Percentiles rank a stretch among this genome's conserved stretches.
These are phyloP conservation scores for Selenicereus undatus DNA, from an alignment of 148 eudicot species.

Conservation along the genomic window DNA sequence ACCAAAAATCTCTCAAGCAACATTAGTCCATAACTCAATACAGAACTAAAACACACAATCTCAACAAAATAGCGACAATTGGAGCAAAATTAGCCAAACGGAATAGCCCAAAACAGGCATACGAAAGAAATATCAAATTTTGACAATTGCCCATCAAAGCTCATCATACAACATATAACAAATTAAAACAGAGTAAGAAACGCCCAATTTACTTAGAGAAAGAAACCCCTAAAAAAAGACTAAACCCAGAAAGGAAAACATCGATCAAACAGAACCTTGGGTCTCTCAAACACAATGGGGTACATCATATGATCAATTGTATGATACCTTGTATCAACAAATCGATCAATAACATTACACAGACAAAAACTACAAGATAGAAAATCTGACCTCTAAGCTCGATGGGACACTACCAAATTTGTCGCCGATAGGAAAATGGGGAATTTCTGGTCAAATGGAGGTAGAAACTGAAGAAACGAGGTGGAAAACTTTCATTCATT, in stretches of 20 bases:
- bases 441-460: not conserved
- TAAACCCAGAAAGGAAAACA: constrained; percentile 5
- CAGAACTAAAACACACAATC: not conserved
- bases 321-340: not conserved
- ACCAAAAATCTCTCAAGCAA: not conserved
- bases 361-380: not conserved
- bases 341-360: not conserved
- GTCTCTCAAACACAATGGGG: not conserved
- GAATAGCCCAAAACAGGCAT: not conserved
- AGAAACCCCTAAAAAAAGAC: not conserved
- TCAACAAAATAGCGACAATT: too few relatives aligned
- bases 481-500: not conserved
- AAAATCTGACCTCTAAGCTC: constrained; percentile 10
- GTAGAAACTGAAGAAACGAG: not conserved
- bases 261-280: not conserved
- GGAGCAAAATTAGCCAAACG: too few relatives aligned
- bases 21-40: not conserved
- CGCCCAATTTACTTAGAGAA: constrained; percentile 13
- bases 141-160: constrained; percentile 6
- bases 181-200: not conserved
- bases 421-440: not conserved
- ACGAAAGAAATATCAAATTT: not conserved
- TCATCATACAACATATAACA: not conserved
- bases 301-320: not conserved
- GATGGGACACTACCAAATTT: not conserved